Percentiles rank a stretch among this genome's conserved stretches.
phyloP scores from a whole-genome alignment of 768 basidiomycete species.

The Psilocybe sp. region DNA sequence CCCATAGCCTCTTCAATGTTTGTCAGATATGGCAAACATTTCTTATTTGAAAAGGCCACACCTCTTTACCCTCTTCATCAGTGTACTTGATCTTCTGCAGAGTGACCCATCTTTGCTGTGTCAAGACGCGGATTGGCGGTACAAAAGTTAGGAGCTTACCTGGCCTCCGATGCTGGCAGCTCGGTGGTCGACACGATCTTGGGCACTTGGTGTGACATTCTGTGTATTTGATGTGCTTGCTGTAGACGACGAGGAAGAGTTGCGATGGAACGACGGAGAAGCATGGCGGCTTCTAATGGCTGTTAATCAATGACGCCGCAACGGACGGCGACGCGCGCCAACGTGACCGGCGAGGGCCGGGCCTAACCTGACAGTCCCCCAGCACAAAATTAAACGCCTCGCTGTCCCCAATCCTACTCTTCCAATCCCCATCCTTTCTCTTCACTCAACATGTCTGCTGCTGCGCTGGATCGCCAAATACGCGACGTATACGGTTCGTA shows the following conservation, averaged over 20 bases:
- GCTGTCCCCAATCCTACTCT: neutral
- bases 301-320: neutral
- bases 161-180: constrained; percentile 54
- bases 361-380: neutral
- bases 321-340: neutral
- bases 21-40: constrained; percentile 3
- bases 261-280: constrained; percentile 1
- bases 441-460: constrained; percentile 36
- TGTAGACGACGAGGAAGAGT: neutral
- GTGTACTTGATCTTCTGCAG: constrained; percentile 79
- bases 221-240: neutral
- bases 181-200: constrained; percentile 52
- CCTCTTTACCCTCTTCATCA: constrained; percentile 77
- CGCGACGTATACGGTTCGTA: constrained; percentile 78
- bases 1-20: constrained; percentile 72
- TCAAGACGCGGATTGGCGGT: neutral
- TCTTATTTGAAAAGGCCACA: constrained; percentile 20
- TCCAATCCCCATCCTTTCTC: neutral
- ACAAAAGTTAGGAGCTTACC: constrained; percentile 32
- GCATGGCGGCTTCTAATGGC: neutral
- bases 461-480: constrained; percentile 77
- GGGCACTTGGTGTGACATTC: constrained; percentile 28
- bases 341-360: constrained; percentile 6
- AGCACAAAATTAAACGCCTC: constrained; percentile 1
- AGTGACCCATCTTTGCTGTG: constrained; percentile 68